These are phyloP conservation scores for Aspergillus fijiensis DNA, from an alignment of 2,329 filamentous ascomycete species.

Conservation along the genomic window DNA sequence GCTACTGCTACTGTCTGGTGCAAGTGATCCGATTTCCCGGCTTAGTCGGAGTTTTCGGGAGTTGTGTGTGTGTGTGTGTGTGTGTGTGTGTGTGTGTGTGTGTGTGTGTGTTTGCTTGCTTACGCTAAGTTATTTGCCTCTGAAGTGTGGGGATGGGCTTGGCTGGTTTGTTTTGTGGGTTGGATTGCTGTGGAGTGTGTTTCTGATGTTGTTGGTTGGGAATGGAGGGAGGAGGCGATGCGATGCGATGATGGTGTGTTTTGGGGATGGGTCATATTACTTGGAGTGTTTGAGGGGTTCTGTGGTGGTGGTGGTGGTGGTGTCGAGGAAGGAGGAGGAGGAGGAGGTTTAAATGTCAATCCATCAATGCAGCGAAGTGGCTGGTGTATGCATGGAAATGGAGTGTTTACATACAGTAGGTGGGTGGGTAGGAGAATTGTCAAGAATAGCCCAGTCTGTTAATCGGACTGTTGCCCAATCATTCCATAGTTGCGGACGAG, in stretches of 20 bases:
- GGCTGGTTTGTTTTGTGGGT: no score
- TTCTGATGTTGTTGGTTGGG: no score
- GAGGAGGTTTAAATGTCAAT: no score
- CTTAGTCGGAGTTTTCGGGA: not conserved
- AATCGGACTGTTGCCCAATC: not conserved
- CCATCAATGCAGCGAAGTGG: not conserved
- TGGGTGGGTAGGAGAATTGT: not conserved
- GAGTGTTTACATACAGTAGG: not conserved
- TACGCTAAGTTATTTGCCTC: not conserved
- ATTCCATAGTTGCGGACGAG: not conserved
- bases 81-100: not conserved
- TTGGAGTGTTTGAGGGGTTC: no score
- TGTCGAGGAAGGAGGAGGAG: no score
- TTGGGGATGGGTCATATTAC: no score
- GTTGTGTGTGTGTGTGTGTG: not conserved
- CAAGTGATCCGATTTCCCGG: not conserved
- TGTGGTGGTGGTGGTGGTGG: no score
- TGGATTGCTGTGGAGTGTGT: no score
- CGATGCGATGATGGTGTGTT: no score
- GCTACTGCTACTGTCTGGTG: no score
- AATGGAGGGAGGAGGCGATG: no score
- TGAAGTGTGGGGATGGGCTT: no score
- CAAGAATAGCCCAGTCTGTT: not conserved
- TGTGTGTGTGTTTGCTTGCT: not conserved
- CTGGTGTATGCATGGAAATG: not conserved